Percentiles rank a stretch among this genome's conserved stretches.
Conservation (phyloP, 1,139 yeast genomes). For the Geotrichum aggregatum region DNA sequence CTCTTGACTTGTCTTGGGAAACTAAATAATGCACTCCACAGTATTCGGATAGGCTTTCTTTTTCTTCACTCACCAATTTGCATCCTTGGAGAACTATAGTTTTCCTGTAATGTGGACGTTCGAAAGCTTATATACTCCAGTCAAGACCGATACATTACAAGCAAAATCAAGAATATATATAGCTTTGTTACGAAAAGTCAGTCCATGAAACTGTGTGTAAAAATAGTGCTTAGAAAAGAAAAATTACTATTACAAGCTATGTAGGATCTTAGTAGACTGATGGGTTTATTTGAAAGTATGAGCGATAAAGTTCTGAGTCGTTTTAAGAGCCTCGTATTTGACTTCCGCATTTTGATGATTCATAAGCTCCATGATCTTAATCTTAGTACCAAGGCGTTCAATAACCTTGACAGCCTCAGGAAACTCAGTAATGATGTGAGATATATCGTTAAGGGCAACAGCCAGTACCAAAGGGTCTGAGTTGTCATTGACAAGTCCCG, state of each 20-base stretch:
- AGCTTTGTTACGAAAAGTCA: no score
- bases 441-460: constrained; percentile 69
- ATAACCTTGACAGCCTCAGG: constrained; percentile 54
- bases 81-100: no score
- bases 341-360: constrained; percentile 80
- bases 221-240: neutral
- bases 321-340: constrained; percentile 89
- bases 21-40: no score
- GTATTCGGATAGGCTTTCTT: no score
- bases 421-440: constrained; percentile 61
- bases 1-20: no score
- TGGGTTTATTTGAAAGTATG: constrained; percentile 47
- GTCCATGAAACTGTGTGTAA: no score
- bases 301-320: constrained; percentile 88
- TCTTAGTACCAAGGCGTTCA: constrained; percentile 55
- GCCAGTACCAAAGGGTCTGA: constrained; percentile 41
- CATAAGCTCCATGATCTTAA: constrained; percentile 79
- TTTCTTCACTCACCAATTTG: no score
- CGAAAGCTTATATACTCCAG: no score
- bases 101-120: no score
- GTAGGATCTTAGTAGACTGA: constrained; percentile 26
- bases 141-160: no score
- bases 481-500: constrained; percentile 35
- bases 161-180: no score
- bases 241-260: neutral